Conservation (phyloP, 202 grass and related monocot species). For the Elaeis oleifera region DNA sequence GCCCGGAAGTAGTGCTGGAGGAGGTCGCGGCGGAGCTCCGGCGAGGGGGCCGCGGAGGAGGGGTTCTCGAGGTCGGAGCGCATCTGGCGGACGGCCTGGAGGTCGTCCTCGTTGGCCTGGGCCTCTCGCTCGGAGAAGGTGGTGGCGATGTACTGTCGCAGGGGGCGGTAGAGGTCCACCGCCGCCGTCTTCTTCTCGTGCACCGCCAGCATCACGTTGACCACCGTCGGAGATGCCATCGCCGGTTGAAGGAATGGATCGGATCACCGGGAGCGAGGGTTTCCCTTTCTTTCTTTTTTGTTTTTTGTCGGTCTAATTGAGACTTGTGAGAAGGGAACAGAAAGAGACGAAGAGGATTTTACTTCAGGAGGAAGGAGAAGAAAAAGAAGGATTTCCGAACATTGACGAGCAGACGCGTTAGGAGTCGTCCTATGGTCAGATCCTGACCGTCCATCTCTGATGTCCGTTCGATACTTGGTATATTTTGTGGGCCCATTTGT, state of each 20-base stretch:
- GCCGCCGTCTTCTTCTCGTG: conserved; percentile 78
- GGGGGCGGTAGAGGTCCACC: conserved; percentile 65
- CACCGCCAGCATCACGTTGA: conserved; percentile 89
- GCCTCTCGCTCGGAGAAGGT: conserved; percentile 85
- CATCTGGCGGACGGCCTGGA: conserved; percentile 41
- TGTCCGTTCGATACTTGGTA: too few relatives aligned
- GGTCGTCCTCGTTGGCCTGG: conserved; percentile 66
- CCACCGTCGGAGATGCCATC: conserved; percentile 26
- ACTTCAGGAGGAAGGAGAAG: too few relatives aligned
- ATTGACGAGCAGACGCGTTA: too few relatives aligned
- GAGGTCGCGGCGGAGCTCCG: conserved; percentile 57
- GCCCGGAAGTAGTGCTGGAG: conserved; percentile 66
- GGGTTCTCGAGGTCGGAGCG: conserved; percentile 41
- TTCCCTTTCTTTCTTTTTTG: too few relatives aligned
- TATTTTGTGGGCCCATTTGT: too few relatives aligned
- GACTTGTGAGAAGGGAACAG: too few relatives aligned
- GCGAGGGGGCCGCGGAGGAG: conserved; percentile 33
- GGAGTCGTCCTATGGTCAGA: too few relatives aligned
- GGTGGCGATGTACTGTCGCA: conserved; percentile 64
- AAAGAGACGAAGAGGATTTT: too few relatives aligned
- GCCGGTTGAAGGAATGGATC: background rate
- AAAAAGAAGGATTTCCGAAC: too few relatives aligned
- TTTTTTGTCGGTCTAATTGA: too few relatives aligned
- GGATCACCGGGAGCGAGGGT: background rate
- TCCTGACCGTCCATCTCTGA: too few relatives aligned